These are phyloP conservation scores for Aspergillus sp. DNA, from an alignment of 2,329 filamentous ascomycete genomes.

Conservation along the genomic window DNA sequence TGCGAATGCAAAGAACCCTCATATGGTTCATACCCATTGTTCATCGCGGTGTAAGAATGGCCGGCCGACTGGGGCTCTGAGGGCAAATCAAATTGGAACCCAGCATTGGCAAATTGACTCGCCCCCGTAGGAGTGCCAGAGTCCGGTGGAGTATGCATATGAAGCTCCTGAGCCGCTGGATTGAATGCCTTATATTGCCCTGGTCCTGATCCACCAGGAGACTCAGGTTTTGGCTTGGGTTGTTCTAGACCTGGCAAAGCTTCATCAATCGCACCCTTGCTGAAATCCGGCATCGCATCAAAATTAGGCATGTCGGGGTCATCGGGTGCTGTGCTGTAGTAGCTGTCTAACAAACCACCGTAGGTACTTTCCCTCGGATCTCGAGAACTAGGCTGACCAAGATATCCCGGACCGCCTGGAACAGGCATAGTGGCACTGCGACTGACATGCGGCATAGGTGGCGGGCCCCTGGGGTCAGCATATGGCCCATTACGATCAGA, in stretches of 20 bases:
- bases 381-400: constrained; percentile 35
- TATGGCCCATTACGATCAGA: constrained; percentile 26
- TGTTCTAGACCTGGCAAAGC: constrained; percentile 35
- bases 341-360: constrained; percentile 48
- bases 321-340: constrained; percentile 52
- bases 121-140: constrained; percentile 27
- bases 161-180: constrained; percentile 29
- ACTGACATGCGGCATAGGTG: constrained; percentile 29
- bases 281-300: constrained; percentile 51
- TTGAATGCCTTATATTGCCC: constrained; percentile 38
- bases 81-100: constrained; percentile 73
- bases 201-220: constrained; percentile 20
- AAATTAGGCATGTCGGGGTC: constrained; percentile 66
- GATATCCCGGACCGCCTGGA: constrained; percentile 26
- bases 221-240: constrained; percentile 27
- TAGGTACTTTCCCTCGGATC: constrained; percentile 28
- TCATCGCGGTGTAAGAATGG: constrained; percentile 18
- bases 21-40: constrained; percentile 24
- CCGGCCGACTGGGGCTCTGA: constrained; percentile 18
- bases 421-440: constrained; percentile 42
- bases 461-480: constrained; percentile 26
- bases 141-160: constrained; percentile 50
- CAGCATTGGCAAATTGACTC: constrained; percentile 48
- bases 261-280: constrained; percentile 30
- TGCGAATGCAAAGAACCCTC: constrained; percentile 18